Conservation (phyloP, 768 basidiomycete genomes). For the Mycena alexandri region DNA sequence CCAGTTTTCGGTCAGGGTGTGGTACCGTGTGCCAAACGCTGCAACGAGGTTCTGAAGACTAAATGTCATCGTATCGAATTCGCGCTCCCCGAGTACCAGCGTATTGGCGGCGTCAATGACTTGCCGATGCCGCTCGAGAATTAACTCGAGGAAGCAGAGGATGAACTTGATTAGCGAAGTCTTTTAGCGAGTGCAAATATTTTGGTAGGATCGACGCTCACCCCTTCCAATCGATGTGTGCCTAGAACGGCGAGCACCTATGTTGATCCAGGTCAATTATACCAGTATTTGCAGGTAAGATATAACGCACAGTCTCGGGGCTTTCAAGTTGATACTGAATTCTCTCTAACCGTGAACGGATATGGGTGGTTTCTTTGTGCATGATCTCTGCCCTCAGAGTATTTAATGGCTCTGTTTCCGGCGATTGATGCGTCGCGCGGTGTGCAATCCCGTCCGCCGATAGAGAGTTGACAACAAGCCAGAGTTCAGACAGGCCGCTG, state of each 20-base stretch:
- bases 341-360: slow-evolving; percentile 25
- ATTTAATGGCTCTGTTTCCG: slow-evolving; percentile 24
- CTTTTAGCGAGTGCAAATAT: background rate
- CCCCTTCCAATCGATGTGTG: slow-evolving; percentile 33
- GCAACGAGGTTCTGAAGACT: slow-evolving; percentile 38
- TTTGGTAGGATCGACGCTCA: background rate
- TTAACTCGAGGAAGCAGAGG: slow-evolving; percentile 38
- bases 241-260: slow-evolving; percentile 32
- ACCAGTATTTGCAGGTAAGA: background rate
- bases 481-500: slow-evolving; percentile 37
- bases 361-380: slow-evolving; percentile 19
- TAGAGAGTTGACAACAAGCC: slow-evolving; percentile 35
- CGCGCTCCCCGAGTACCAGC: slow-evolving; percentile 30
- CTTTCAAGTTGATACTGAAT: slow-evolving; percentile 34
- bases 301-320: slow-evolving; percentile 28
- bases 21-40: slow-evolving; percentile 38
- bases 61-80: slow-evolving; percentile 39
- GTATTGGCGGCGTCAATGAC: slow-evolving; percentile 39
- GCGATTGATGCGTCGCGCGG: slow-evolving; percentile 14
- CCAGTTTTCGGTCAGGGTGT: slow-evolving; percentile 38
- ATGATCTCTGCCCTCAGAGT: slow-evolving; percentile 28
- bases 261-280: background rate
- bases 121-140: slow-evolving; percentile 38
- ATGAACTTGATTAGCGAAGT: slow-evolving; percentile 17
- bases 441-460: slow-evolving; percentile 6